phyloP scores from a whole-genome alignment of 2,329 filamentous ascomycete genomes.

The Reticulascus tulasneorum region DNA sequence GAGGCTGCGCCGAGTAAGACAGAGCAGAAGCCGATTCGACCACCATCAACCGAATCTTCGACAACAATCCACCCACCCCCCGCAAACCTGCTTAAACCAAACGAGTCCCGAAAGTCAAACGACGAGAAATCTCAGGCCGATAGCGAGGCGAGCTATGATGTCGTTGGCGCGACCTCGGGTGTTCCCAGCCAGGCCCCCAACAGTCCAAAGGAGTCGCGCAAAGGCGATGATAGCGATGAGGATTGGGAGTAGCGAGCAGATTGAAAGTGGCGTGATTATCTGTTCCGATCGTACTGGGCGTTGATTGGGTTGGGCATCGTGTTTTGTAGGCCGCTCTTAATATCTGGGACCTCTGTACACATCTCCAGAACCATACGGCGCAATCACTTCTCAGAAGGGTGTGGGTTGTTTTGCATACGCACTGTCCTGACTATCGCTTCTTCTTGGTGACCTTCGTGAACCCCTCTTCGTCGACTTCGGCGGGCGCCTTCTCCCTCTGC shows the following conservation, averaged over 20 bases:
- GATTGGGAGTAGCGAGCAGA: slow-evolving; percentile 63
- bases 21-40: slow-evolving; percentile 25
- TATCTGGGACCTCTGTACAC: slow-evolving; percentile 70
- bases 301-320: slow-evolving; percentile 15
- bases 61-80: slow-evolving; percentile 55
- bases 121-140: slow-evolving; percentile 88
- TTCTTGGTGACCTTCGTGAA: slow-evolving; percentile 72
- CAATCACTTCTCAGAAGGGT: slow-evolving; percentile 6
- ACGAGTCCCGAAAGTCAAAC: slow-evolving; percentile 69
- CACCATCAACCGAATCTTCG: slow-evolving; percentile 52
- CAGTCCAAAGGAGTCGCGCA: slow-evolving; percentile 55
- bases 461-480: slow-evolving; percentile 76
- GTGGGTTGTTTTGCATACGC: neutral
- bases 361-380: slow-evolving; percentile 47
- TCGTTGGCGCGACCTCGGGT: slow-evolving; percentile 76
- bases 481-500: slow-evolving; percentile 60
- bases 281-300: slow-evolving; percentile 10
- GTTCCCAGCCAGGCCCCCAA: slow-evolving; percentile 72
- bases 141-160: slow-evolving; percentile 93
- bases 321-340: slow-evolving; percentile 39
- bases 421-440: slow-evolving; percentile 47
- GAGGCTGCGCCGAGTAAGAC: slow-evolving; percentile 24
- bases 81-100: slow-evolving; percentile 50
- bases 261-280: neutral
- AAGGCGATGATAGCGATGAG: slow-evolving; percentile 56